These are phyloP conservation scores for Yarrowia sp. DNA, from an alignment of 805 yeast species.

Conservation along the genomic window DNA sequence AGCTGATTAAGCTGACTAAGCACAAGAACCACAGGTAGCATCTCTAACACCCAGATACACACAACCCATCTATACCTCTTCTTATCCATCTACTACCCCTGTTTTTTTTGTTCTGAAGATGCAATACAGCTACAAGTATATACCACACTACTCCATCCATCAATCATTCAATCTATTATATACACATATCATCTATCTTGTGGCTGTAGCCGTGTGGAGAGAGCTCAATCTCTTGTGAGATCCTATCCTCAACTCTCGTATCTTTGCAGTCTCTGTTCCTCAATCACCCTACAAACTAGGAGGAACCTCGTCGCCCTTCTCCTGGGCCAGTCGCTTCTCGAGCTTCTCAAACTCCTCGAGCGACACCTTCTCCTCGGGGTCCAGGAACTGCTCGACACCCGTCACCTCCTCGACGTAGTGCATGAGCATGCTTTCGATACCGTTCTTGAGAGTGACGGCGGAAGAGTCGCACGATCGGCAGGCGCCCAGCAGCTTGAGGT, in stretches of 20 bases:
- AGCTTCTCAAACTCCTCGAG: slow-evolving; percentile 83
- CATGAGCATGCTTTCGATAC: slow-evolving; percentile 96
- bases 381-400: slow-evolving; percentile 85
- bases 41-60: too few species aligned
- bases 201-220: neutral
- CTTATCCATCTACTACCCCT: too few species aligned
- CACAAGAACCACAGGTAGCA: too few species aligned
- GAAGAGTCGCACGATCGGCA: slow-evolving; percentile 92
- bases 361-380: slow-evolving; percentile 77
- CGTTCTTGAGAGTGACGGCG: slow-evolving; percentile 90
- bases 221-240: too few species aligned
- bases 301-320: slow-evolving; percentile 45
- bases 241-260: too few species aligned
- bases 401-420: slow-evolving; percentile 96
- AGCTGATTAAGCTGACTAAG: too few species aligned
- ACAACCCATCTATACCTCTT: too few species aligned
- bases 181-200: slow-evolving; percentile 10
- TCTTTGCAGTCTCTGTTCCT: neutral
- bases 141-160: neutral
- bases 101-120: too few species aligned
- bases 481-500: slow-evolving; percentile 90
- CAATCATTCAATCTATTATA: slow-evolving; percentile 24
- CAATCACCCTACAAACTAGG: slow-evolving; percentile 16
- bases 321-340: slow-evolving; percentile 61
- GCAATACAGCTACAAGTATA: too few species aligned